A percentile compares a stretch with the other conserved stretches of the same genome.
These are phyloP conservation scores for Rhizopus arrhizus DNA, from an alignment of 371 early-diverging fungal species.

Conservation along the genomic window DNA sequence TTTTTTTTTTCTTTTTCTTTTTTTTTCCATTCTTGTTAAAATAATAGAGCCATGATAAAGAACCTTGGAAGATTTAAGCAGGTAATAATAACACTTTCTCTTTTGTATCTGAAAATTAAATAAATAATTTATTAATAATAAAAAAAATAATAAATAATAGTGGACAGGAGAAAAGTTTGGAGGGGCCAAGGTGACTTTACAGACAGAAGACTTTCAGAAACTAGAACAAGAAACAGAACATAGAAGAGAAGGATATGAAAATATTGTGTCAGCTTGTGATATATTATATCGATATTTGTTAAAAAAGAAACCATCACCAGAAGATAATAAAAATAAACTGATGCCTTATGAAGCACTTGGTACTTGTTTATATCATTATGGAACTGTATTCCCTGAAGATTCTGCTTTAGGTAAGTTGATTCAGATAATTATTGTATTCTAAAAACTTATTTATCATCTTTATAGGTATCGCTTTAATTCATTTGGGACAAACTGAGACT, in stretches of 20 bases:
- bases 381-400: constrained; percentile 59
- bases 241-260: constrained; percentile 40
- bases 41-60: constrained; percentile 51
- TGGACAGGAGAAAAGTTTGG: constrained; percentile 57
- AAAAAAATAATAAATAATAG: constrained; percentile 25
- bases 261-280: constrained; percentile 36
- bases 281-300: constrained; percentile 33
- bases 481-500: constrained; percentile 68
- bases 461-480: constrained; percentile 53
- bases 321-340: constrained; percentile 62
- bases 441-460: constrained; percentile 1
- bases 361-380: constrained; percentile 61
- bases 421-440: not conserved
- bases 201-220: constrained; percentile 52
- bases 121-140: not conserved
- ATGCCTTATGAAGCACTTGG: constrained; percentile 67
- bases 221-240: constrained; percentile 41
- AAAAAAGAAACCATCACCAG: constrained; percentile 60
- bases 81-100: constrained; percentile 33
- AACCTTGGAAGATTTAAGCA: constrained; percentile 74
- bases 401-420: constrained; percentile 58
- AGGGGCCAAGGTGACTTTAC: constrained; percentile 45
- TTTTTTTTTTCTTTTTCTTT: too few relatives aligned
- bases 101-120: not conserved
- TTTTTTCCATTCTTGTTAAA: not conserved